Evolutionary conservation across 352 stramenopile genomes (phyloP).

Genomic region (Halophytophthora polymorphica): DNA sequence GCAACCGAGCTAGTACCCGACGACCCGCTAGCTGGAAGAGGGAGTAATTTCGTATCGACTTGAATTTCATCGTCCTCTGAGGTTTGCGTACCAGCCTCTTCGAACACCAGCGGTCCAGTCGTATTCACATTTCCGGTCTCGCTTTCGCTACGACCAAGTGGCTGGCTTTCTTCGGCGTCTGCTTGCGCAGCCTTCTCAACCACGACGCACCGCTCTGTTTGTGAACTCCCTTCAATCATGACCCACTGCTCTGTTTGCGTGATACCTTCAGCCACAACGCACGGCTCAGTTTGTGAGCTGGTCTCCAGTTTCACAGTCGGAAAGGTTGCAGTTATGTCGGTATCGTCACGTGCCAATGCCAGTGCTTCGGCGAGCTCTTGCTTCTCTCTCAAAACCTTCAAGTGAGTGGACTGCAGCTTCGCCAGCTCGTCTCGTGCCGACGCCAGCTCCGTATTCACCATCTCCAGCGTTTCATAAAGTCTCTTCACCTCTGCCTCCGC

Average conservation of each 20-base stretch:
- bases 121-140: neutral
- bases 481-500: slow-evolving; percentile 34
- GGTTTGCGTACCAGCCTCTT: slow-evolving; percentile 21
- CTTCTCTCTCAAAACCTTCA: slow-evolving; percentile 44
- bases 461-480: slow-evolving; percentile 38
- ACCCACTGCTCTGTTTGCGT: too few relatives aligned
- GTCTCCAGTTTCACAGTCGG: slow-evolving; percentile 4
- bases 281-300: slow-evolving; percentile 18
- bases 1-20: too few relatives aligned
- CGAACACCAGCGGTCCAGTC: slow-evolving; percentile 9
- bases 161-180: slow-evolving; percentile 1
- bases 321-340: too few relatives aligned
- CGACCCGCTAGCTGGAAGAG: too few relatives aligned
- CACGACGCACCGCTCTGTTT: neutral
- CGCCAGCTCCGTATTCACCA: slow-evolving; percentile 39
- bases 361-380: slow-evolving; percentile 34
- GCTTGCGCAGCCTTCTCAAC: slow-evolving; percentile 14
- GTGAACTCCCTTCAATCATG: too few relatives aligned
- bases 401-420: slow-evolving; percentile 38
- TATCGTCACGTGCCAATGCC: slow-evolving; percentile 17
- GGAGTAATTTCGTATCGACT: slow-evolving; percentile 11
- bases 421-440: slow-evolving; percentile 42
- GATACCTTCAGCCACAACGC: too few relatives aligned
- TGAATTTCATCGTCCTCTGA: slow-evolving; percentile 9
- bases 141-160: slow-evolving; percentile 1